A percentile compares a stretch with the other conserved stretches of the same genome.
phyloP scores from a whole-genome alignment of 768 basidiomycete species.

The Austroboletus festivus region DNA sequence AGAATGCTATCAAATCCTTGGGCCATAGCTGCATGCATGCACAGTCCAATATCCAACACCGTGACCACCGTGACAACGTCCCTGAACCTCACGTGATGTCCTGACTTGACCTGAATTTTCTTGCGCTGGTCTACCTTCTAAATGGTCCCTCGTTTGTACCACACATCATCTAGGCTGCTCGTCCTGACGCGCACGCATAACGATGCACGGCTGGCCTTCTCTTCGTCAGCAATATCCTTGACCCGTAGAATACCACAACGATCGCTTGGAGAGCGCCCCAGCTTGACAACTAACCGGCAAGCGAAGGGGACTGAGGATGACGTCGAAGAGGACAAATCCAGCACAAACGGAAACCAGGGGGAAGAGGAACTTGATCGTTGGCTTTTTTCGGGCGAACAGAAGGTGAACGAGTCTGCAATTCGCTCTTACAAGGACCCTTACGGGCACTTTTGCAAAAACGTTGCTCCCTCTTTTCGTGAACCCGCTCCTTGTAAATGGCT shows the following conservation, averaged over 20 bases:
- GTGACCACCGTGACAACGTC: no score
- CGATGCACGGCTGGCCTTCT: constrained; percentile 18
- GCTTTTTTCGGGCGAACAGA: constrained; percentile 14
- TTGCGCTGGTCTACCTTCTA: neutral
- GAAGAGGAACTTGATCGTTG: constrained; percentile 14
- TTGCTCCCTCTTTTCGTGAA: constrained; percentile 23
- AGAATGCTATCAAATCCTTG: no score
- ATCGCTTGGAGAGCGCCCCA: constrained; percentile 2
- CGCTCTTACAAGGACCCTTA: constrained; percentile 14
- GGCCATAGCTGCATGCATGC: no score
- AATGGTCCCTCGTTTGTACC: constrained; percentile 25
- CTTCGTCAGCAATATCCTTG: constrained; percentile 16
- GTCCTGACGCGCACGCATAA: constrained; percentile 6
- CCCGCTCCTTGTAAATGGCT: constrained; percentile 59
- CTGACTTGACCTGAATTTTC: constrained; percentile 22
- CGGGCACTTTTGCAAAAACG: constrained; percentile 18
- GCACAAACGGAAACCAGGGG: constrained; percentile 7
- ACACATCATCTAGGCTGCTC: constrained; percentile 9
- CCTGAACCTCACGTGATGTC: constrained; percentile 28
- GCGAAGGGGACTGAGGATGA: constrained; percentile 2
- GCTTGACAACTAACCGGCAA: neutral
- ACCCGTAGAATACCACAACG: constrained; percentile 13
- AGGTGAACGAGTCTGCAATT: constrained; percentile 17
- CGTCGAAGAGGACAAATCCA: constrained; percentile 1
- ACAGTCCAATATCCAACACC: no score